Conservation (phyloP, 768 basidiomycete genomes). For the Pleurotus tuber-regium region DNA sequence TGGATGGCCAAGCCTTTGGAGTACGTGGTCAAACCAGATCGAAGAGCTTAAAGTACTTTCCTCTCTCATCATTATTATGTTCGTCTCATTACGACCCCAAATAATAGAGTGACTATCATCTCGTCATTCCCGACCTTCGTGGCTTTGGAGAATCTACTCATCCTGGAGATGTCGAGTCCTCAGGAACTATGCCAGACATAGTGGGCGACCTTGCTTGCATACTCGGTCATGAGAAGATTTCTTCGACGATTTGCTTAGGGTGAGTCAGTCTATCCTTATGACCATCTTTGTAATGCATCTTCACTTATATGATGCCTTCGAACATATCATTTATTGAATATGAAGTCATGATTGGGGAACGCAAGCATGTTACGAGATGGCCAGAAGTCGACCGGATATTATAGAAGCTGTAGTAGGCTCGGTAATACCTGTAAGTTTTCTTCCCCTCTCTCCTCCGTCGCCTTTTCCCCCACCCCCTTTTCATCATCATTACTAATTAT, state of each 20-base stretch:
- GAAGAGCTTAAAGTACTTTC: conserved; percentile 53
- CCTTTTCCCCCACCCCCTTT: not conserved
- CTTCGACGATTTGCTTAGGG: conserved; percentile 62
- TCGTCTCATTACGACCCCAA: not conserved
- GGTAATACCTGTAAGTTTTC: conserved; percentile 52
- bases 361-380: conserved; percentile 64
- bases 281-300: not conserved
- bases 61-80: not conserved
- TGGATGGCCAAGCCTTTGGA: conserved; percentile 81
- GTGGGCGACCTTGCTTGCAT: conserved; percentile 65
- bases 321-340: no score
- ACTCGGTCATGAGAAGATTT: conserved; percentile 46
- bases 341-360: conserved; percentile 77
- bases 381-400: conserved; percentile 63
- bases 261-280: conserved; percentile 22
- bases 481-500: not conserved
- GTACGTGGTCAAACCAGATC: conserved; percentile 72
- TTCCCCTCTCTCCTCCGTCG: not conserved
- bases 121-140: conserved; percentile 62
- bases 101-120: conserved; percentile 53
- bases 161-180: conserved; percentile 58
- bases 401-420: conserved; percentile 57
- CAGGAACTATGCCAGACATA: conserved; percentile 58
- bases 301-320: no score
- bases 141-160: conserved; percentile 71